These are phyloP conservation scores for Elsinoe australis DNA, from an alignment of 2,329 filamentous ascomycete genomes.

Conservation along the genomic window DNA sequence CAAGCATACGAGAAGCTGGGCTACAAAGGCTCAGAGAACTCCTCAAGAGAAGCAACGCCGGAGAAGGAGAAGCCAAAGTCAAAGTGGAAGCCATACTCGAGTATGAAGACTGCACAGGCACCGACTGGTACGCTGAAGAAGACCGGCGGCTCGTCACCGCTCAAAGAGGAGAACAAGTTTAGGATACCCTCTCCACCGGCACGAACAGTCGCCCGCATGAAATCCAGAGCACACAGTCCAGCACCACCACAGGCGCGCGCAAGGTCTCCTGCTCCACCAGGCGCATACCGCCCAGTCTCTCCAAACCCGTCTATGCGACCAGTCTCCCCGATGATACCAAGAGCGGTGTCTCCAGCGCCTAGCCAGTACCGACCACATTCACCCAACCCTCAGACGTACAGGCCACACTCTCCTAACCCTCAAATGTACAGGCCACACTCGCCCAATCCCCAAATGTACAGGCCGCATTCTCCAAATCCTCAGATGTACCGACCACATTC, in stretches of 20 bases:
- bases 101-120: conserved; percentile 43
- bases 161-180: conserved; percentile 25
- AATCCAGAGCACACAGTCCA: conserved; percentile 24
- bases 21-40: conserved; percentile 22
- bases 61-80: conserved; percentile 30
- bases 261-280: conserved; percentile 22
- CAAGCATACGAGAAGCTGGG: conserved; percentile 48
- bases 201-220: conserved; percentile 20
- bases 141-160: conserved; percentile 18
- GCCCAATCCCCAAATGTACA: conserved; percentile 25
- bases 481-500: conserved; percentile 25
- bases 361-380: conserved; percentile 23
- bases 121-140: conserved; percentile 28
- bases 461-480: conserved; percentile 19
- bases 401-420: conserved; percentile 25
- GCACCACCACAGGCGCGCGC: conserved; percentile 21
- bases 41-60: conserved; percentile 21
- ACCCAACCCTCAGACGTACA: conserved; percentile 20
- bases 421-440: conserved; percentile 19
- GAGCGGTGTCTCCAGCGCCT: conserved; percentile 39
- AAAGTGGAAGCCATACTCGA: conserved; percentile 42
- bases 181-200: conserved; percentile 30
- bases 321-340: conserved; percentile 24
- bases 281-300: conserved; percentile 32
- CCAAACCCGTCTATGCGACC: conserved; percentile 32